Base-by-base conservation (phyloP, 164 flowering plant species). In the Aristolochia contorta region DNA sequence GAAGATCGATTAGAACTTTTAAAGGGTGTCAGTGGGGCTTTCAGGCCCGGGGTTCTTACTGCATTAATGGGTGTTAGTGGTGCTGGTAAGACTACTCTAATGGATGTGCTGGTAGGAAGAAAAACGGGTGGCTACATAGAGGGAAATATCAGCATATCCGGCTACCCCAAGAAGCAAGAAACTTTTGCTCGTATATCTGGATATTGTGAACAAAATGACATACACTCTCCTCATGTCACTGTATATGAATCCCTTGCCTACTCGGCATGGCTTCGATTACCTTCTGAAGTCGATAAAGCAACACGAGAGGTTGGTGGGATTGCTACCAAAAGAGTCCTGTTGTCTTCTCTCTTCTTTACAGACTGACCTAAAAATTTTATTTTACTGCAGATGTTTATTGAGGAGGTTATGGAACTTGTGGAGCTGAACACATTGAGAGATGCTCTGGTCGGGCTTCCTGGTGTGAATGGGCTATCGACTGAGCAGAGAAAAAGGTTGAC, bases 41-140 rank as follows among this genome's bases (percentile, higher is more conserved):
- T 81, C 43, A 77, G 81, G 69, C 85, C 85, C 1, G 85, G 82
- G 52, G 77, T 81, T 19, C 77, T 81, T 24, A 81, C 82, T 56
- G 85, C 82, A 58, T 57, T 79, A 33, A 81, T 81, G 85, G 85
- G 85, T 64, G 78, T 79, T 48, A 81, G 82, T 70, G 82, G 82
- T 23, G 85, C 85, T 53, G 85, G 85, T 15, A 81, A 81, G 63
- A 81, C 85, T 4, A 81, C 82, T 19, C 67, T 81, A 22, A 71
- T 81, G 82, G 85, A 81, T 65, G 85, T 78, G 12, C 62, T 81
- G 47, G 78, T 82, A 3, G 82, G 82, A 53, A 68, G 82, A 47
- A 81, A 81, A 66, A 78, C 82, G 12, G 77, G 79, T 41, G 85
- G 82, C 20, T 70, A 77, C 47, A 75, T 78, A 5, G 79, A 78